Base-by-base conservation (phyloP, 768 basidiomycete genomes). In the Daedalea quercina region DNA sequence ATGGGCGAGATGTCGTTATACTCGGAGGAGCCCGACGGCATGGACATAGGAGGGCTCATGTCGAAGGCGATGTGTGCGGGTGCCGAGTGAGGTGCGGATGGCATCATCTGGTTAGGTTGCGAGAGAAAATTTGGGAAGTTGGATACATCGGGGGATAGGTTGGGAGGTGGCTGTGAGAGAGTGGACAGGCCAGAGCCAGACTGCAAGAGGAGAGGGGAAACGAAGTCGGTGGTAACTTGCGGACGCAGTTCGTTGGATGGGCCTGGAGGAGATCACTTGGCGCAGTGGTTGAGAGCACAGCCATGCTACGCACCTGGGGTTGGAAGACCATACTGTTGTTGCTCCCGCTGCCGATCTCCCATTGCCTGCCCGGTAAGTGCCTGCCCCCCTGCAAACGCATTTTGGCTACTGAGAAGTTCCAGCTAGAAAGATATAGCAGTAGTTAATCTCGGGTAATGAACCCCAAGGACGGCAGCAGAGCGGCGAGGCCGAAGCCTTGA, bases 21-120 rank as follows among this genome's bases (percentile, higher is more conserved):
- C 53, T 85, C 87, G 24, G 37, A 40, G 7, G 37, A 40, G 0
- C 76, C 72, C 17, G 75, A 75, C 1, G 74, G 69, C 12, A 76
- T 66, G 1, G 69, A 62, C 40, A 57, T 35, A 64, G 63, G 34
- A 69, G 71, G 57, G 60, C 57, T 60, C 19, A 19, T 55, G 19
- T 59, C 74, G 61, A 91, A 91, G 3, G 82, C 88, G 28, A 90
- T 73, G 51, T 87, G 78, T 13, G 85, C 86, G 0, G 88, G 87
- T 0, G 88, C 86, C 13, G 87, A 88, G 70, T 60, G 75, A 58
- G 70, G 53, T 33, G 55, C 55, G 55, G 62, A 20, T 24, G 60
- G 63, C 19, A 60, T 59, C 59, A 62, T 63, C 44, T 61, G 60
- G 28, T 62, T 63, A 47, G 60, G 64, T 52, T 47, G 66, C 47